Evolutionary conservation across 208 protist genomes (phyloP), one percentile per base, ranked within the genome.

Genomic region (Acanthamoeba castellanii): DNA sequence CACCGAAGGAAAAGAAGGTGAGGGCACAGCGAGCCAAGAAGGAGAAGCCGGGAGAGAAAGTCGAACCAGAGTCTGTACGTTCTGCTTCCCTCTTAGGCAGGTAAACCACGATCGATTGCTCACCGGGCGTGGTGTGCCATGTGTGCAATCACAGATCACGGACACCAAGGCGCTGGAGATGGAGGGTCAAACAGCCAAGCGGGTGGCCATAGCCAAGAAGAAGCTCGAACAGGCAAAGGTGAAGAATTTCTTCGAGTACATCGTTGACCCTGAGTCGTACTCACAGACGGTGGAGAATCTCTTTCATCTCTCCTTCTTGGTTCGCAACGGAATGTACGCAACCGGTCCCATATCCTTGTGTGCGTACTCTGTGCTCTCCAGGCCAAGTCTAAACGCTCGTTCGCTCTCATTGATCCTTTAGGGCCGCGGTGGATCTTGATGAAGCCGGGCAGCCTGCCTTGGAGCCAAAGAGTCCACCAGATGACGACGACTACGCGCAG

Each of bases 1-100:
- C 64, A 3, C 89, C 89, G 8, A 93, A 93, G 89, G 89, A 93
- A 30, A 93, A 93, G 66, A 93, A 93, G 85, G 52, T 70, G 30
- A 76, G 66, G 78, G 84, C 5, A 6, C 89, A 93, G 89, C n/a
- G 89, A 7, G 68, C 89, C 27, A 30, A 55, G 47, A 45, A 30
- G 16, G 89, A 93, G 18, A 93, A 93, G 70, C 66, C 34, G 7
- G 89, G 30, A 2, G 52, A 93, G 89, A 93, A 74, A 55, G 64
- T 93, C 13, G 70, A 68, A 30, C 89, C 89, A n/a, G 89, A 93
- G 70, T 7, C 7, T 5, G 89, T 93, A 22, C 55, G 50, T 16
- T 13, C 72, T 74, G n/a, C 34, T 42, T 52, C 27, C 25, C 34
- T 13, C 47, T 4, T 52, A 11, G 11, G 4, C 47, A 11, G 47